Evolutionary conservation across 352 stramenopile species (phyloP), one percentile per base, ranked within the genome.

Genomic region (Phytophthora aleatoria): DNA sequence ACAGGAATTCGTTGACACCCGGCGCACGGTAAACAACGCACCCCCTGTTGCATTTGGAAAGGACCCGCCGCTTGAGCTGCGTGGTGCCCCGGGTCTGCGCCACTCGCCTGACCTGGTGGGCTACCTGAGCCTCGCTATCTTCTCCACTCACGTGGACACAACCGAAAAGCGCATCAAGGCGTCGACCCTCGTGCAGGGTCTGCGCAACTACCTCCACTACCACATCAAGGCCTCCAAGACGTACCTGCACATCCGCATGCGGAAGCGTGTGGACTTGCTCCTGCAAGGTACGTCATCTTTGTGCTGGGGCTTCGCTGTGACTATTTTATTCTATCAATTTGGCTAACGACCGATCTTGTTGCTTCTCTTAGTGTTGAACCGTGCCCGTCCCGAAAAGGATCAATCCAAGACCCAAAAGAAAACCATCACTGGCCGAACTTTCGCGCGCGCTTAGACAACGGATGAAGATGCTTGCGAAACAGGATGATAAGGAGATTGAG

Each of bases 171-270:
- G 92, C 35, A 79, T 90, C 35, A 97, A 97, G 69, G 85, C 87
- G 0, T 86, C 95, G 30, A 94, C 85, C 33, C 74, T 97, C 12
- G 72, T 98, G 33, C 79, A 94, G 51, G 73, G 88, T 15, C 95
- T 98, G 63, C 86, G 93, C 27, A 96, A 94, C 64, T 98, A 98
- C 85, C 71, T 98, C 49, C 92, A 97, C 73, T 98, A 98, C 83
- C 95, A 98, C 77, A 97, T 98, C 73, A 98, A 98, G 85, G 91
- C 92, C 15, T 97, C 92, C 35, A 98, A 98, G 77, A 97, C 93
- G 49, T 97, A 98, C 75, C 71, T 98, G 65, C 94, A 98, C 81
- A 98, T 97, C 73, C 85, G 95, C 55, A 98, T 98, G 95, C 84
- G 95, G 64, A 97, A 97, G 83, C 87, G 91, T 59, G 94, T 98